Percentiles rank a stretch among this genome's conserved stretches.
These are phyloP conservation scores for Aspergillus carbonarius DNA, from an alignment of 2,329 filamentous ascomycete species.

Conservation along the genomic window DNA sequence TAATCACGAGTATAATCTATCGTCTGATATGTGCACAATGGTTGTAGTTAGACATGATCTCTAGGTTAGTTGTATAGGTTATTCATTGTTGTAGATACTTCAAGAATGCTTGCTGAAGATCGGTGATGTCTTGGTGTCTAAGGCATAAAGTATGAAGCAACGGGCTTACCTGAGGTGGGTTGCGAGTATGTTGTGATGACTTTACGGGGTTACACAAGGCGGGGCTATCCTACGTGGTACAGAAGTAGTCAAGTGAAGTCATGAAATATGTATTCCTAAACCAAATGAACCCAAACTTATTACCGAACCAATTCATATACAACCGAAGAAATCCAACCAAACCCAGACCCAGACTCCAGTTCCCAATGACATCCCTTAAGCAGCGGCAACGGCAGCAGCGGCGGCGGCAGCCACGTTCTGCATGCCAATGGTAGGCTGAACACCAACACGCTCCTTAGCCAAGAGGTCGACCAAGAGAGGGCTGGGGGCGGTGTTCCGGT, in stretches of 20 bases:
- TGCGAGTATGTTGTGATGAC: no score
- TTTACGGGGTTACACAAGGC: no score
- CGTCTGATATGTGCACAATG: no score
- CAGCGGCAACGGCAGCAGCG: slow-evolving; percentile 30
- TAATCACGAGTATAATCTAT: no score
- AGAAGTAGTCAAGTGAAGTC: slow-evolving; percentile 34
- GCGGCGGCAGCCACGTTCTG: slow-evolving; percentile 42
- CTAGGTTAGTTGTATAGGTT: no score
- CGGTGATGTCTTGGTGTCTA: no score
- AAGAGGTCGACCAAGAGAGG: slow-evolving; percentile 87
- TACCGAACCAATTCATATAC: slow-evolving; percentile 9
- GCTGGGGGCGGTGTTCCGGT: slow-evolving; percentile 83
- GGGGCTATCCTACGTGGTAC: background rate
- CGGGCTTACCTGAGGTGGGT: no score
- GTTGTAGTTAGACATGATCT: no score
- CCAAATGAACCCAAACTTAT: slow-evolving; percentile 9
- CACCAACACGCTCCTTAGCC: slow-evolving; percentile 91
- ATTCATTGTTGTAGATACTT: no score
- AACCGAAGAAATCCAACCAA: slow-evolving; percentile 14
- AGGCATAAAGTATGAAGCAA: no score
- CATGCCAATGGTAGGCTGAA: slow-evolving; percentile 65
- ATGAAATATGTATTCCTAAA: slow-evolving; percentile 11
- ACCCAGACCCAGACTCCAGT: slow-evolving; percentile 15
- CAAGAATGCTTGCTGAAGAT: no score
- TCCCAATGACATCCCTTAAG: slow-evolving; percentile 8